Base-by-base conservation (phyloP, 1,284 basidiomycete genomes). In the Farysia itapuensis region DNA sequence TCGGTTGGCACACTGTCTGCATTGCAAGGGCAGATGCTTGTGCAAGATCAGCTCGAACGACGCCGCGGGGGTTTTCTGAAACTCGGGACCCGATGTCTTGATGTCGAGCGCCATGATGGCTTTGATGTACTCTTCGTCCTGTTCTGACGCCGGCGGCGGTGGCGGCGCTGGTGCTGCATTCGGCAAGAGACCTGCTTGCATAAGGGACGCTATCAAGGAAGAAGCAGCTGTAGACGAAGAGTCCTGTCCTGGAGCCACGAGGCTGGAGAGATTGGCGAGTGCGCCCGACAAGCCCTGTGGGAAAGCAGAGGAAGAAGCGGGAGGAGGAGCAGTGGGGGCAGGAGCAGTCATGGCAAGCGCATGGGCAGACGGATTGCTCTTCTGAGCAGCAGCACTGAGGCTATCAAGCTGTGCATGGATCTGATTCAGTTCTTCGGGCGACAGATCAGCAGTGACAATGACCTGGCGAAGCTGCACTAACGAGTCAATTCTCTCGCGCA, bases 1-100 rank as follows among this genome's bases (percentile, higher is more conserved):
- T 41, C 95, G 86, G 54, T 89, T 80, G 9, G 88, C 90, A 80
- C 94, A 98, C 74, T 97, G 94, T 77, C 88, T 90, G 81, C 94
- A 98, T 78, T 91, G 88, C 18, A 84, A 80, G 9, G 87, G 83
- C 18, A 94, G 79, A 43, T 92, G 46, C 30, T 66, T 64, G 42
- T 63, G 64, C 15, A 65, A 38, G 30, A 72, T 58, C 4, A 70
- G 46, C 38, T 72, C 65, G 31, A 69, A 49, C 14, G 65, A 48
- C 4, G 46, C 50, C 5, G 57, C 82, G 77, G 53, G 89, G 49
- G 79, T 91, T 86, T 82, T 86, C 39, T 83, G 81, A 31, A 94
- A 84, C 66, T 90, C 89, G 14, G 84, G 76, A 35, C 82, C 84
- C 0, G 83, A 85, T 29, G 94, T 80, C 44, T 82, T 83, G 42